These are phyloP conservation scores for Penicillium alfredii DNA, from an alignment of 495 filamentous ascomycete species.

Conservation along the genomic window DNA sequence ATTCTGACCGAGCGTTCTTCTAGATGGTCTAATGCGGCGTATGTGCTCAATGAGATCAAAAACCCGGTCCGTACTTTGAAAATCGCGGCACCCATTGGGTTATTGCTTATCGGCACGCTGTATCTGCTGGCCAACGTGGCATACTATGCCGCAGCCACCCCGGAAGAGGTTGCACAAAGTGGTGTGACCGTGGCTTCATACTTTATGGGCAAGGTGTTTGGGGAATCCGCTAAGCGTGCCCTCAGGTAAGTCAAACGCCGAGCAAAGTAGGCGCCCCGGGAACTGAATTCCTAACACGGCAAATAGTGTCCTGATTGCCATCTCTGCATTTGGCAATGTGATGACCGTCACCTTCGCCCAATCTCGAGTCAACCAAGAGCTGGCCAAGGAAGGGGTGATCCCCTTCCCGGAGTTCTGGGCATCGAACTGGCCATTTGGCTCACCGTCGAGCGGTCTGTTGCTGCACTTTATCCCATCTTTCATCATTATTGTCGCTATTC, in stretches of 20 bases:
- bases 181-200: slow-evolving; percentile 58
- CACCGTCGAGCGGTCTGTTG: slow-evolving; percentile 56
- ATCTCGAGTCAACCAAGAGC: slow-evolving; percentile 59
- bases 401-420: slow-evolving; percentile 57
- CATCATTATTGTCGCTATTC: slow-evolving; percentile 55
- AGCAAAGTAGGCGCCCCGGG: neutral
- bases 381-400: slow-evolving; percentile 59
- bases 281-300: neutral
- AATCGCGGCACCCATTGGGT: slow-evolving; percentile 51
- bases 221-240: slow-evolving; percentile 27
- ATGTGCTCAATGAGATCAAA: slow-evolving; percentile 67
- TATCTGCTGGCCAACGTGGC: slow-evolving; percentile 64
- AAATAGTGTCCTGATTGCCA: slow-evolving; percentile 45
- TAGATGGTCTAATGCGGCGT: slow-evolving; percentile 55
- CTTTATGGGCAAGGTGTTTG: slow-evolving; percentile 61
- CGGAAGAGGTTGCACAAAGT: slow-evolving; percentile 57
- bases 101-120: slow-evolving; percentile 51
- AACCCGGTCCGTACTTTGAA: slow-evolving; percentile 60
- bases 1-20: no score
- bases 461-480: slow-evolving; percentile 59
- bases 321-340: slow-evolving; percentile 61
- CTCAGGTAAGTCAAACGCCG: slow-evolving; percentile 10
- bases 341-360: slow-evolving; percentile 65
- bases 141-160: slow-evolving; percentile 58
- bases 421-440: slow-evolving; percentile 56